phyloP scores from a whole-genome alignment of 805 yeast genomes.

The Candida easanensis region DNA sequence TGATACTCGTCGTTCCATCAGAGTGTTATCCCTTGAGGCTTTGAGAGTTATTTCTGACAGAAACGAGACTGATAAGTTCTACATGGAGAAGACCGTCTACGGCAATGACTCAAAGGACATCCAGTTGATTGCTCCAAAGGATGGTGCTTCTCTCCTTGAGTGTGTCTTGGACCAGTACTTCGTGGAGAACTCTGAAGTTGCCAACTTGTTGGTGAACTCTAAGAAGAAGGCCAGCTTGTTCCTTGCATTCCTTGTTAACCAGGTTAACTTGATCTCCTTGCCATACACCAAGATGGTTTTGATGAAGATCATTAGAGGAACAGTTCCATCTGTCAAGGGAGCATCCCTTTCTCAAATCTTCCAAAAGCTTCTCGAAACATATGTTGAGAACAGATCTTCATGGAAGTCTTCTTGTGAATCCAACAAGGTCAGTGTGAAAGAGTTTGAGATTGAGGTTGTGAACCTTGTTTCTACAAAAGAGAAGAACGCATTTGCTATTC shows the following conservation, averaged over 20 bases:
- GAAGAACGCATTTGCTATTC: constrained; percentile 51
- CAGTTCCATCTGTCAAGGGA: constrained; percentile 33
- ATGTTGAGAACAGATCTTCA: constrained; percentile 42
- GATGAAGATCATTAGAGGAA: constrained; percentile 42
- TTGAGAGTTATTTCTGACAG: constrained; percentile 37
- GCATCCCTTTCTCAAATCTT: constrained; percentile 48
- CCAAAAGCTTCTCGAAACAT: constrained; percentile 42
- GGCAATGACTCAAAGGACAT: constrained; percentile 46
- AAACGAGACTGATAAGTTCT: constrained; percentile 36
- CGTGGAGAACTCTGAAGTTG: constrained; percentile 49
- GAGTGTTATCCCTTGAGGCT: constrained; percentile 41
- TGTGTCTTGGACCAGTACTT: constrained; percentile 43
- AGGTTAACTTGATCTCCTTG: constrained; percentile 50
- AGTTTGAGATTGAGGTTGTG: constrained; percentile 57
- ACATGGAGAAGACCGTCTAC: constrained; percentile 56
- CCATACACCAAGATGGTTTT: constrained; percentile 56
- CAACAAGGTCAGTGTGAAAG: constrained; percentile 48
- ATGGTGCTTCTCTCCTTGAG: constrained; percentile 46
- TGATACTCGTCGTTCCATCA: constrained; percentile 49
- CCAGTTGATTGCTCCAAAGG: constrained; percentile 63
- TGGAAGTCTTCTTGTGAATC: constrained; percentile 44
- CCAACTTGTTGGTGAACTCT: constrained; percentile 37
- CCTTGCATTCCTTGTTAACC: constrained; percentile 66
- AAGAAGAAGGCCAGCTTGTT: constrained; percentile 58
- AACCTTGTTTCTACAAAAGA: constrained; percentile 63